Conservation (phyloP, 2,329 filamentous ascomycete genomes). For the Calonectria pseudoturangicola region DNA sequence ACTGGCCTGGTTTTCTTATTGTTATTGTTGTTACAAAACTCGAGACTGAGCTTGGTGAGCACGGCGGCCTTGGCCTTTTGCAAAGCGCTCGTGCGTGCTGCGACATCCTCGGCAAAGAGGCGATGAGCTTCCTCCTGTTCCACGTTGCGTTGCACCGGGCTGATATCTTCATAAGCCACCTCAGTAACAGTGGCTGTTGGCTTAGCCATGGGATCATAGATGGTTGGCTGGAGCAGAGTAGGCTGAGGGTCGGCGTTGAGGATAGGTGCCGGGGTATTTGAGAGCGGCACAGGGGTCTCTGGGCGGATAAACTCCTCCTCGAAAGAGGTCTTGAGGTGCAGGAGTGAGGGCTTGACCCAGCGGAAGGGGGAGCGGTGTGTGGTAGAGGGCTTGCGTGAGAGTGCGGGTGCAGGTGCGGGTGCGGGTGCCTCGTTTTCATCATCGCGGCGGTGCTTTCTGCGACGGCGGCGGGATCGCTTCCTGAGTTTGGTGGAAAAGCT, state of each 20-base stretch:
- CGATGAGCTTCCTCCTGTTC: conserved; percentile 74
- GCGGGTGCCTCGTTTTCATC: conserved; percentile 50
- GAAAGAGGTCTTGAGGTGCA: conserved; percentile 50
- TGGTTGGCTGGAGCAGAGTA: conserved; percentile 73
- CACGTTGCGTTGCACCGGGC: conserved; percentile 75
- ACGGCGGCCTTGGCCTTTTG: conserved; percentile 77
- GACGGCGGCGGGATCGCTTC: conserved; percentile 63
- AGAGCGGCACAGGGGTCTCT: conserved; percentile 52
- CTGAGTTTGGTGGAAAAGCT: conserved; percentile 70
- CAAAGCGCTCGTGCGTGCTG: conserved; percentile 72
- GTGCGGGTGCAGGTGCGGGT: conserved; percentile 40
- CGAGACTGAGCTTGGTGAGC: conserved; percentile 73
- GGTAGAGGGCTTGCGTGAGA: conserved; percentile 47
- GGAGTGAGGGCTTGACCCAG: conserved; percentile 52
- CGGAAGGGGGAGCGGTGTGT: conserved; percentile 49
- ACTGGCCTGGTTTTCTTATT: conserved; percentile 57
- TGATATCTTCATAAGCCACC: conserved; percentile 67
- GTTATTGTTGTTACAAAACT: conserved; percentile 62
- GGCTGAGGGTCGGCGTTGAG: conserved; percentile 69
- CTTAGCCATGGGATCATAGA: conserved; percentile 69
- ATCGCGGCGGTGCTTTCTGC: conserved; percentile 60
- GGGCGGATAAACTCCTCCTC: conserved; percentile 54
- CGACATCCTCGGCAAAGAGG: conserved; percentile 74
- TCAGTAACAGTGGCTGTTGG: conserved; percentile 38
- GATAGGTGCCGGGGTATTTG: conserved; percentile 68